Percentiles rank a stretch among this genome's conserved stretches.
phyloP scores from a whole-genome alignment of 1,139 yeast genomes.

The Petasospora fabianii region DNA sequence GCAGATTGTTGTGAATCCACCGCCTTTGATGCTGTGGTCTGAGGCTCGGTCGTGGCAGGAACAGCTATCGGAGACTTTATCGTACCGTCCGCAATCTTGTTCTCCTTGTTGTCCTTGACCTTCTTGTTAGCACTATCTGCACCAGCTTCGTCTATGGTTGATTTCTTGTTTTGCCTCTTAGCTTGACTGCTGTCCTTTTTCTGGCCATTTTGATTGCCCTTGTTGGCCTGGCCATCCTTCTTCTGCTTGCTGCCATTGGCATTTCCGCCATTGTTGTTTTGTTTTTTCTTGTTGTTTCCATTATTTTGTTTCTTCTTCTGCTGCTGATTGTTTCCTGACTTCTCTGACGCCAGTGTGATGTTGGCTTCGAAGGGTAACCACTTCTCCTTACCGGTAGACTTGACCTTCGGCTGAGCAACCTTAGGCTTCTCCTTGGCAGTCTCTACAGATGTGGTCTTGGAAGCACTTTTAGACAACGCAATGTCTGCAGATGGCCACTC shows the following conservation, averaged over 20 bases:
- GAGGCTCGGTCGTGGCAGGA: neutral
- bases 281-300: slow-evolving; percentile 2
- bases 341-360: slow-evolving; percentile 20
- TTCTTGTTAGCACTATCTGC: neutral
- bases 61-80: neutral
- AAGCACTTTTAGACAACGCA: slow-evolving; percentile 10
- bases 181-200: slow-evolving; percentile 1
- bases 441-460: neutral
- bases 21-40: neutral
- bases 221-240: slow-evolving; percentile 3
- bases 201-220: slow-evolving; percentile 6
- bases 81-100: neutral
- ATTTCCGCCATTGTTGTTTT: slow-evolving; percentile 3
- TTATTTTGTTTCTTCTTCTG: slow-evolving; percentile 4
- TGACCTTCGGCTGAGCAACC: slow-evolving; percentile 16
- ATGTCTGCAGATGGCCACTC: slow-evolving; percentile 24
- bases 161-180: slow-evolving; percentile 2
- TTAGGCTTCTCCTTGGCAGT: slow-evolving; percentile 7
- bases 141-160: neutral
- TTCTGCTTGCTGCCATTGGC: slow-evolving; percentile 6
- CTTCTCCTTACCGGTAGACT: slow-evolving; percentile 27
- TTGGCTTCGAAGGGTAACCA: slow-evolving; percentile 32
- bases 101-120: neutral
- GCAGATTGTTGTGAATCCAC: neutral
- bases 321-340: slow-evolving; percentile 5